These are phyloP conservation scores for Echeveria elegans DNA, from an alignment of 164 flowering plant genomes.

Conservation along the genomic window DNA sequence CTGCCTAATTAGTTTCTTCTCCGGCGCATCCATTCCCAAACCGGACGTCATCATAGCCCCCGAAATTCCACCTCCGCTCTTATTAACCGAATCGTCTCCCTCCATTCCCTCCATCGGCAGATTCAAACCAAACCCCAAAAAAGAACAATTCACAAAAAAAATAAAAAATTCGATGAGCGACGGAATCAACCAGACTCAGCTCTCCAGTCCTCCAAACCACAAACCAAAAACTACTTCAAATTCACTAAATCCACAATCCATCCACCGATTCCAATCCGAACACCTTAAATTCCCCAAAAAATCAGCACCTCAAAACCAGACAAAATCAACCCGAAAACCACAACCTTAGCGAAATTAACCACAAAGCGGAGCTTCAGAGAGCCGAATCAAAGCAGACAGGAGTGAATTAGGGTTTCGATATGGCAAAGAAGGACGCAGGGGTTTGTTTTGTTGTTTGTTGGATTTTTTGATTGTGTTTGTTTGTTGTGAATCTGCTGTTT, in stretches of 20 bases:
- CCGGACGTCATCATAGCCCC: too few relatives aligned
- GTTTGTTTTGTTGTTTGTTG: background rate
- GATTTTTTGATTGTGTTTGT: background rate
- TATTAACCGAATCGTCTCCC: background rate
- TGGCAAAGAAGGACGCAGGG: background rate
- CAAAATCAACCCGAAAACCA: background rate
- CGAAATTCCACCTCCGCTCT: background rate
- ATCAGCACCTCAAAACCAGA: background rate
- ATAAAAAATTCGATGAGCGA: background rate
- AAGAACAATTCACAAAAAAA: background rate
- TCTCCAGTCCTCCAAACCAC: background rate
- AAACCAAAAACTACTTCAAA: background rate
- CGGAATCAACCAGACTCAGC: background rate
- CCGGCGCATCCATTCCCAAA: background rate
- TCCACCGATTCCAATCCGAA: constrained; percentile 1
- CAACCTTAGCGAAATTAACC: background rate
- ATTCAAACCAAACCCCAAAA: constrained; percentile 1
- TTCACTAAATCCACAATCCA: background rate
- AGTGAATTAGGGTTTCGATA: constrained; percentile 1
- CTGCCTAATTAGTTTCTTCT: constrained; percentile 7
- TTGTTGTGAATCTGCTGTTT: background rate
- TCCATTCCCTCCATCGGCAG: constrained; percentile 1
- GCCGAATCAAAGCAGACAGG: background rate
- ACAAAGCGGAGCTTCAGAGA: background rate
- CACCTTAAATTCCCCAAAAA: background rate